Evolutionary conservation across 1,139 yeast species (phyloP).

Genomic region (Fermentozyma sake): DNA sequence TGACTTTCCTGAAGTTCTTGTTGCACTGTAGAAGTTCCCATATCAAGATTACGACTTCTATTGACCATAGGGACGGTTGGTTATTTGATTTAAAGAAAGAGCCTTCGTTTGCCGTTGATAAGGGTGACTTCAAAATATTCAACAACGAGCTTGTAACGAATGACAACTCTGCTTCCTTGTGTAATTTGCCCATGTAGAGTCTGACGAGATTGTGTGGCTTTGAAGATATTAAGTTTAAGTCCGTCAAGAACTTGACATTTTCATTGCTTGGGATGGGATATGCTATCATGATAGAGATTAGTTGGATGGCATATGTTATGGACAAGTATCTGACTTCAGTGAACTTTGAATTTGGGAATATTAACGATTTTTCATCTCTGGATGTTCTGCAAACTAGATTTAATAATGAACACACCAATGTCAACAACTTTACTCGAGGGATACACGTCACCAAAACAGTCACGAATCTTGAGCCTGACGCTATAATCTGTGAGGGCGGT

Average conservation of each 20-base stretch:
- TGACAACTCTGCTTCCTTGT: conserved; percentile 49
- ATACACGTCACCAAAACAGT: conserved; percentile 52
- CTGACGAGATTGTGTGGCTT: conserved; percentile 47
- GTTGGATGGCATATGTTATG: conserved; percentile 56
- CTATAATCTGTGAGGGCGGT: conserved; percentile 38
- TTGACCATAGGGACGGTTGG: conserved; percentile 46
- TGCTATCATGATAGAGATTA: conserved; percentile 56
- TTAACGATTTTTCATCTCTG: conserved; percentile 34
- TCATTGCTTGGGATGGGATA: conserved; percentile 56
- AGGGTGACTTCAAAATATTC: conserved; percentile 43
- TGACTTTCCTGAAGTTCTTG: conserved; percentile 41
- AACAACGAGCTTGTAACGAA: conserved; percentile 45
- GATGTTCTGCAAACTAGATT: conserved; percentile 51
- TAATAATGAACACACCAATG: conserved; percentile 64
- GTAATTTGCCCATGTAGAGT: conserved; percentile 47
- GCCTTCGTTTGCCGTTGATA: conserved; percentile 17
- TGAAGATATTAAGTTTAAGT: conserved; percentile 15
- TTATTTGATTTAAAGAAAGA: conserved; percentile 12
- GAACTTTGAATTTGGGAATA: conserved; percentile 18
- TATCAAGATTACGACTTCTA: conserved; percentile 55
- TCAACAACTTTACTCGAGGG: conserved; percentile 45
- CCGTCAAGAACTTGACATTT: conserved; percentile 43
- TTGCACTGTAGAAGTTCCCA: conserved; percentile 84
- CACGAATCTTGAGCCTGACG: conserved; percentile 54
- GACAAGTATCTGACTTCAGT: conserved; percentile 50